phyloP scores from a whole-genome alignment of 176 grass and related monocot species.

The Phyllostachys edulis region DNA sequence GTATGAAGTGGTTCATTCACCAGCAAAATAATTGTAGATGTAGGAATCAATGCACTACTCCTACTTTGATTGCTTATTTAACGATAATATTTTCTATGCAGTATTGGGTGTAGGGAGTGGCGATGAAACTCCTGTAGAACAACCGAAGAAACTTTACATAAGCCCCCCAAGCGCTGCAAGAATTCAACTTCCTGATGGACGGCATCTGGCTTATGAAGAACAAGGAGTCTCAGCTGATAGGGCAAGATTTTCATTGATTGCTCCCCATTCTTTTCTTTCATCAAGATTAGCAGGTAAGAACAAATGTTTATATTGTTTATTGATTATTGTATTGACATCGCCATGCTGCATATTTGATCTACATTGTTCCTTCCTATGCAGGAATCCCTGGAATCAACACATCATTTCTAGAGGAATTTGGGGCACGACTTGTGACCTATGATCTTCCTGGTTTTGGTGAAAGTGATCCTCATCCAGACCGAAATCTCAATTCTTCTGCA shows the following conservation, averaged over 20 bases:
- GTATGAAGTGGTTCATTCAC: not conserved
- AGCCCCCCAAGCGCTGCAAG: slow-evolving; percentile 70
- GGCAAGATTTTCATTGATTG: slow-evolving; percentile 83
- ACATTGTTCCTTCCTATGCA: slow-evolving; percentile 36
- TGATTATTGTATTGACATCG: slow-evolving; percentile 6
- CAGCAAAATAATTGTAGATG: not conserved
- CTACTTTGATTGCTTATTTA: slow-evolving; percentile 22
- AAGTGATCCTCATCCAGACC: slow-evolving; percentile 84
- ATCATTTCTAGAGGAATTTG: slow-evolving; percentile 86
- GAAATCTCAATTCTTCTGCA: slow-evolving; percentile 90
- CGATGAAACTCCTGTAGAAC: slow-evolving; percentile 46
- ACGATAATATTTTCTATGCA: slow-evolving; percentile 45
- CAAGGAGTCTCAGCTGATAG: slow-evolving; percentile 66
- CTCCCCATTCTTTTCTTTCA: slow-evolving; percentile 94
- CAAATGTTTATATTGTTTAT: not conserved
- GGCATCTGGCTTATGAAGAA: slow-evolving; percentile 76
- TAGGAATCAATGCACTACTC: not conserved
- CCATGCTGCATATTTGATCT: slow-evolving; percentile 16
- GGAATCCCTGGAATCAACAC: slow-evolving; percentile 81
- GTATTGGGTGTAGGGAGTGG: slow-evolving; percentile 57
- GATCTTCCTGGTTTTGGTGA: slow-evolving; percentile 99
- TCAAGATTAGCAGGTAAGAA: slow-evolving; percentile 76
- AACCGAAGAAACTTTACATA: slow-evolving; percentile 75
- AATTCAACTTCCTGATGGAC: slow-evolving; percentile 84
- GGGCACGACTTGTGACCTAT: slow-evolving; percentile 77